Base-by-base conservation (phyloP, 169 alveolate species). In the Cyclospora cayetanensis region DNA sequence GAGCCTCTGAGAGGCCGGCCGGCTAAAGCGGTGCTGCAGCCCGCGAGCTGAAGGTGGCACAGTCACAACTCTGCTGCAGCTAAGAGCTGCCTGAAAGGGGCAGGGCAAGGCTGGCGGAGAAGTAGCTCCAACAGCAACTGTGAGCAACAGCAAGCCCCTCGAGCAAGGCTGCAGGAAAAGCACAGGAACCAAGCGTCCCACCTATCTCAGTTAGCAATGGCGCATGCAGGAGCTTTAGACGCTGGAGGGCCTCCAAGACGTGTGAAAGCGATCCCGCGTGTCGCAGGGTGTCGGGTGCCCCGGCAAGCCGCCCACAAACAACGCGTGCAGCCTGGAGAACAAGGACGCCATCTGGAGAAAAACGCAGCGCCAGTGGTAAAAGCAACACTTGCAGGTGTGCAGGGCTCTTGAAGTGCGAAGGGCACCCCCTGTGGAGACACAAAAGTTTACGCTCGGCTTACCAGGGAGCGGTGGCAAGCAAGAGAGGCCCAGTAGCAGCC, bases 141-240 rank as follows among this genome's bases (percentile, higher is more conserved):
- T 2, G 42, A 25, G n/a, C 15, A 20, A 41, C 37, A 22, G 60
- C n/a, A n/a, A n/a, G n/a, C n/a, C n/a, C n/a, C n/a, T n/a, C n/a
- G n/a, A n/a, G n/a, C n/a, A n/a, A 22, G 41, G 53, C 4, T 42
- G 86, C 35, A 5, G 41, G 27, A 39, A 43, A 18, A n/a, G n/a
- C n/a, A n/a, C 31, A 39, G 84, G 18, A 39, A 39, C 39, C 35
- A 43, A 4, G 63, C 11, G 34, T 35, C 5, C 52, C 82, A 72
- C 84, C 86, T 39, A 76, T 76, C 22, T 76, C 86, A 1, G 86
- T 76, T 4, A 76, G 43, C 86, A 76, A 43, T 27, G 86, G 86
- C 39, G 39, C 66, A 20, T 76, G 86, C 86, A 22, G 39, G 46
- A 41, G 68, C 68, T 76, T 63, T 43, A 76, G 66, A n/a, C 35